Conservation (phyloP, 2,329 filamentous ascomycete genomes). For the Arthrocladium fulminans region DNA sequence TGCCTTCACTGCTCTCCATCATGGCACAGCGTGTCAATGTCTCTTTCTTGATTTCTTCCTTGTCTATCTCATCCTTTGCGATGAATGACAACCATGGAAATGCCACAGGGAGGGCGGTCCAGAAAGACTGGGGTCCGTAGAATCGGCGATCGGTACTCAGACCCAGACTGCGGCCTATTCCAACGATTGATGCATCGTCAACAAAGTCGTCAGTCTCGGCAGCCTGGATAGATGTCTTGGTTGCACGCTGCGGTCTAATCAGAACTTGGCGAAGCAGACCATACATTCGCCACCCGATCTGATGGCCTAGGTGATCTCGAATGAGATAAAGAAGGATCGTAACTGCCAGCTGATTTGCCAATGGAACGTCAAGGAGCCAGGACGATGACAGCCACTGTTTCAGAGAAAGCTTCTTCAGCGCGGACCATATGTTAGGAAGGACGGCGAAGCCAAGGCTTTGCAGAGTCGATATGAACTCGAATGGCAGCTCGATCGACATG, state of each 20-base stretch:
- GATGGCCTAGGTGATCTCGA: neutral
- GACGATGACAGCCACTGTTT: neutral
- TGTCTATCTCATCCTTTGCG: slow-evolving; percentile 11
- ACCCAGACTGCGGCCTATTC: slow-evolving; percentile 7
- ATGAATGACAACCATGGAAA: slow-evolving; percentile 15
- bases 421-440: neutral
- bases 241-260: slow-evolving; percentile 16
- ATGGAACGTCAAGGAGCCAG: neutral
- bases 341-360: neutral
- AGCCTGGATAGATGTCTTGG: slow-evolving; percentile 15
- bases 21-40: slow-evolving; percentile 14
- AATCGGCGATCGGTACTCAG: neutral
- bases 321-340: slow-evolving; percentile 1
- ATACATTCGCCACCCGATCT: slow-evolving; percentile 11
- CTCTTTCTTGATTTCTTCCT: slow-evolving; percentile 11
- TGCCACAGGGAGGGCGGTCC: slow-evolving; percentile 6
- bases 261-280: slow-evolving; percentile 13
- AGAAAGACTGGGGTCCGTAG: slow-evolving; percentile 3
- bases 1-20: slow-evolving; percentile 10
- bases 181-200: slow-evolving; percentile 9
- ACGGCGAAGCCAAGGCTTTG: slow-evolving; percentile 3
- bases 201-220: slow-evolving; percentile 4
- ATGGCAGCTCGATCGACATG: slow-evolving; percentile 3
- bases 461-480: slow-evolving; percentile 1
- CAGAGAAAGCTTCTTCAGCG: neutral